These are phyloP conservation scores for Niveomyces coronatus DNA, from an alignment of 2,329 filamentous ascomycete species.

Conservation along the genomic window DNA sequence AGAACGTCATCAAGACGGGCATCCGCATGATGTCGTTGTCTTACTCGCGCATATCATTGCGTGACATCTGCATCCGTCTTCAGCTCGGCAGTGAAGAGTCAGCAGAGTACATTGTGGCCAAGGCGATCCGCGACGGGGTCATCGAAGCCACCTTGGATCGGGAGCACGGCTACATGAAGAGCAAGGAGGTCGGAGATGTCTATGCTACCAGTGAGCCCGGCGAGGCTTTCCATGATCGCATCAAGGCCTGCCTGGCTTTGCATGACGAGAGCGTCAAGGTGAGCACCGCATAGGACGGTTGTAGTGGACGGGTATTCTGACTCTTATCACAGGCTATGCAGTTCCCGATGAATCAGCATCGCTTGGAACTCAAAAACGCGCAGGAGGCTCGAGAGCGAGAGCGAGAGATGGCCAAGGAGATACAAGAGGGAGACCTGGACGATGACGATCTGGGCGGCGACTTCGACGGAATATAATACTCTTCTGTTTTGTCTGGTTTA, in stretches of 20 bases:
- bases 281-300: conserved; percentile 19
- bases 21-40: conserved; percentile 98
- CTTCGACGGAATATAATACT: conserved; percentile 80
- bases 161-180: conserved; percentile 96
- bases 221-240: conserved; percentile 96
- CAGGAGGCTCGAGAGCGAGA: conserved; percentile 96
- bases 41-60: conserved; percentile 92
- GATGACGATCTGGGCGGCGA: conserved; percentile 93
- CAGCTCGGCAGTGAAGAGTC: conserved; percentile 93
- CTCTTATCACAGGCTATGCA: conserved; percentile 66
- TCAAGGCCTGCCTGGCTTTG: conserved; percentile 78
- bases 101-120: conserved; percentile 97
- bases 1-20: conserved; percentile 99
- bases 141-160: conserved; percentile 93
- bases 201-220: conserved; percentile 93
- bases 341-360: conserved; percentile 98
- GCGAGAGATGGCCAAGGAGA: conserved; percentile 96
- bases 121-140: conserved; percentile 94
- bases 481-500: neutral
- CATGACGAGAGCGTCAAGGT: conserved; percentile 99
- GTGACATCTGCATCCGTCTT: conserved; percentile 93
- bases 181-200: conserved; percentile 89
- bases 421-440: conserved; percentile 93
- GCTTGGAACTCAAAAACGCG: conserved; percentile 92
- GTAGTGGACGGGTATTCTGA: conserved; percentile 13